Evolutionary conservation across 225 moss, liverwort and hornwort species (phyloP).

Genomic region (Physcomitrium patens): DNA sequence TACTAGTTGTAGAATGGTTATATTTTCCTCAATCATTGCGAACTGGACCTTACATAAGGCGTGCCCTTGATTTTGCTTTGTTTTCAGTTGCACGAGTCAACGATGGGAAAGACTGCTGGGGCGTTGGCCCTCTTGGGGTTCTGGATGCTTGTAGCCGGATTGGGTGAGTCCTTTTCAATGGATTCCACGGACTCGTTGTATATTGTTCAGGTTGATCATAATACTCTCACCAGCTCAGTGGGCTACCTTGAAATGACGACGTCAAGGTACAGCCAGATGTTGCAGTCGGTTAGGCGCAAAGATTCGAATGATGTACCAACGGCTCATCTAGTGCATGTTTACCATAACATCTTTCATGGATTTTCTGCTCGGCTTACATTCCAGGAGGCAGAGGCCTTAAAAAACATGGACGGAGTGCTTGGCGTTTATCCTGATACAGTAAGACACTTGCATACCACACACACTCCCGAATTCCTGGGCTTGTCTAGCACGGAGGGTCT

Average conservation of each 20-base stretch:
- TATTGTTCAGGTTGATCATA: conserved; percentile 32
- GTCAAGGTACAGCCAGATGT: conserved; percentile 57
- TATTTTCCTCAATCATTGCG: background rate
- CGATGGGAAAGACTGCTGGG: conserved; percentile 37
- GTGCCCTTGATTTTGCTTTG: background rate
- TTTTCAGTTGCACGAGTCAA: conserved; percentile 20
- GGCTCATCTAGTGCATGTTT: conserved; percentile 56
- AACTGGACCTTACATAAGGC: conserved; percentile 5
- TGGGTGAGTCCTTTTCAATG: conserved; percentile 34
- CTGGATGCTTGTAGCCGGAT: conserved; percentile 34
- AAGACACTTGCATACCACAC: conserved; percentile 71
- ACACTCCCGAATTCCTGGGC: conserved; percentile 76
- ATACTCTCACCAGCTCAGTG: conserved; percentile 13
- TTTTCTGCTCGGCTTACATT: conserved; percentile 66
- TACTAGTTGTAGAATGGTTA: background rate
- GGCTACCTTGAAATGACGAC: conserved; percentile 35
- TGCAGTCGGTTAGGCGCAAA: conserved; percentile 42
- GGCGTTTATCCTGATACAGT: conserved; percentile 59
- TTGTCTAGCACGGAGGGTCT: conserved; percentile 42
- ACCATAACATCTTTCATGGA: conserved; percentile 57
- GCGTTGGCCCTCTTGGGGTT: conserved; percentile 33
- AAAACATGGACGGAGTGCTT: conserved; percentile 54
- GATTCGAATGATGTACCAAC: conserved; percentile 5
- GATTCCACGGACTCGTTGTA: conserved; percentile 23
- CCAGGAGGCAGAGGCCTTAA: conserved; percentile 47